phyloP scores from a whole-genome alignment of 257 asterid genomes.

The Solanum verrucosum region DNA sequence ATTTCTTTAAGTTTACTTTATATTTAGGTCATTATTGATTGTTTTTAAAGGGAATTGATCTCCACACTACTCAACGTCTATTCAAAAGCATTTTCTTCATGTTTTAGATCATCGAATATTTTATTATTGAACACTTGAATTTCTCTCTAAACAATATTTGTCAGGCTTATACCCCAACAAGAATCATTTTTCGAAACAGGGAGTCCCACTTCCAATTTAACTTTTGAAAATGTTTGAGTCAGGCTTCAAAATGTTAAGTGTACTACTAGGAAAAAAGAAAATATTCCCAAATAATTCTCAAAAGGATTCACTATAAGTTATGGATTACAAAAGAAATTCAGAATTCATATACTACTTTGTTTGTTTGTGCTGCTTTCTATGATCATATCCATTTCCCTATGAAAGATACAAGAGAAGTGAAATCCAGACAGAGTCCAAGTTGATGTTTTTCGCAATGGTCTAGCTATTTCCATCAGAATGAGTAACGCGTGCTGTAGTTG shows the following conservation, averaged over 20 bases:
- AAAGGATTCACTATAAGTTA: neutral
- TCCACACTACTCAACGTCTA: neutral
- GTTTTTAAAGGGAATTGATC: neutral
- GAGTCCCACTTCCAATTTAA: too few species aligned
- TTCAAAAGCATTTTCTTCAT: neutral
- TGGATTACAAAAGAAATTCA: neutral
- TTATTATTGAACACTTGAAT: neutral
- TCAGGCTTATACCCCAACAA: too few species aligned
- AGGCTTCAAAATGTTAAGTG: neutral
- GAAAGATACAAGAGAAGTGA: neutral
- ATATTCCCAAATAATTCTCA: neutral
- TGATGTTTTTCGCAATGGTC: neutral
- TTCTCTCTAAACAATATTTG: too few species aligned
- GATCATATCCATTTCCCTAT: neutral
- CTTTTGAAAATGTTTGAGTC: neutral
- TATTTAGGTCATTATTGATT: neutral
- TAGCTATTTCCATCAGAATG: constrained; percentile 19
- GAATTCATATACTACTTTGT: neutral
- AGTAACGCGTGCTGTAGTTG: constrained; percentile 56
- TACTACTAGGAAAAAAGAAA: neutral
- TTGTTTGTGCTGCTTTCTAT: neutral
- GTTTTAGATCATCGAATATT: neutral
- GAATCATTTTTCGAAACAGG: too few species aligned
- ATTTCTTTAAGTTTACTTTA: neutral
- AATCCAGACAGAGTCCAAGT: neutral